A percentile compares a stretch with the other conserved stretches of the same genome.
Conservation (phyloP, 2,329 filamentous ascomycete genomes). For the Botrytis medusae region DNA sequence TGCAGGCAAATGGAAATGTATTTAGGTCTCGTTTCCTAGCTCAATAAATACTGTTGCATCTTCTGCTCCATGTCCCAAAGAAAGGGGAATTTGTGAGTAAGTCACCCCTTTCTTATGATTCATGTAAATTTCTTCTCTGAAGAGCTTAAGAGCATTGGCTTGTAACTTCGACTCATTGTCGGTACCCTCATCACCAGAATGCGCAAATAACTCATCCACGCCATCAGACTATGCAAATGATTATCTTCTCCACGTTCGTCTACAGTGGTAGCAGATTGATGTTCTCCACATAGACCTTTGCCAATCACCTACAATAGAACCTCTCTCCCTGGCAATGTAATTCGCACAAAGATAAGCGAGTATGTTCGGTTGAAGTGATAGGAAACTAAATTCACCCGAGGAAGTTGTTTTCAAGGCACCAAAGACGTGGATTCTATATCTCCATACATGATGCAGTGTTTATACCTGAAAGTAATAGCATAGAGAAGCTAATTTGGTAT, state of each 20-base stretch:
- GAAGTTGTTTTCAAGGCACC: not conserved
- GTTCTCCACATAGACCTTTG: not conserved
- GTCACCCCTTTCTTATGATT: not conserved
- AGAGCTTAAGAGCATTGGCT: conserved; percentile 19
- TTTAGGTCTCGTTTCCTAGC: conserved; percentile 41
- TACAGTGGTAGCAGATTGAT: not conserved
- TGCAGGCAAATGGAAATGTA: conserved; percentile 42
- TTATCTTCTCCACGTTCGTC: not conserved
- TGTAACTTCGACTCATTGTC: not conserved
- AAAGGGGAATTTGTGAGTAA: conserved; percentile 42
- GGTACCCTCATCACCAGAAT: conserved; percentile 21
- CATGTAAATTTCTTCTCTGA: conserved; percentile 29
- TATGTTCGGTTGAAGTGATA: not conserved
- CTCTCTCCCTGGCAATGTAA: fast-evolving
- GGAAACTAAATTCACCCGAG: not conserved
- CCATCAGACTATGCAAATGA: not conserved
- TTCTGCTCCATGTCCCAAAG: conserved; percentile 49
- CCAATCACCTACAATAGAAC: not conserved
- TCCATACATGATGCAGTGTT: not conserved
- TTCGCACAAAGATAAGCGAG: not conserved
- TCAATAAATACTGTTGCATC: conserved; percentile 46
- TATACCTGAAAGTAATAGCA: not conserved
- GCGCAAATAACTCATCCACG: conserved; percentile 21
- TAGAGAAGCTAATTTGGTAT: not conserved
- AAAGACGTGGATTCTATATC: no score